A percentile compares a stretch with the other conserved stretches of the same genome.
Conservation (phyloP, 129 eudicot species). For the Silybum marianum region DNA sequence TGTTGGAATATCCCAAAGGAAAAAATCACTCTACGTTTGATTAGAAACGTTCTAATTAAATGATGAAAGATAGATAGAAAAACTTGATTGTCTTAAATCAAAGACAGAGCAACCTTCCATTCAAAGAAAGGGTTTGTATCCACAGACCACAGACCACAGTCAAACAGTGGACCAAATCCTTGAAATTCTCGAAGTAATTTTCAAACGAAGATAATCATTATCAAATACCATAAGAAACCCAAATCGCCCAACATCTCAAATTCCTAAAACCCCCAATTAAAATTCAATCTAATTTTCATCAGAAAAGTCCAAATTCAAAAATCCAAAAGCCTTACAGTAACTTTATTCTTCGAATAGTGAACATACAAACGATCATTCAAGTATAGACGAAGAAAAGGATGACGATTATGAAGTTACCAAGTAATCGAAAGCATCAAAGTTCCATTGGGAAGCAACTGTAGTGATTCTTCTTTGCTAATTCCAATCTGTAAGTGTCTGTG, state of each 20-base stretch:
- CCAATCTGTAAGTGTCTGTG: background rate
- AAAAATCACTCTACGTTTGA: background rate
- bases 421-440: conserved; percentile 20
- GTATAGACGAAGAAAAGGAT: conserved; percentile 1
- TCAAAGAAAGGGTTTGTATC: background rate
- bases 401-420: conserved; percentile 24
- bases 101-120: background rate
- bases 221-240: conserved; percentile 1
- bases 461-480: background rate
- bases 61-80: background rate
- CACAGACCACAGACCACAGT: background rate
- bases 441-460: background rate
- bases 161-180: conserved; percentile 8
- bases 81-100: background rate
- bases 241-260: background rate
- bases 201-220: background rate
- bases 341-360: background rate
- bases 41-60: background rate
- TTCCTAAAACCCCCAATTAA: background rate
- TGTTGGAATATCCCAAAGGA: conserved; percentile 3
- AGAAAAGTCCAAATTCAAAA: background rate
- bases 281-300: conserved; percentile 12
- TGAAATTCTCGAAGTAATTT: background rate
- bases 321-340: conserved; percentile 14
- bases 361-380: conserved; percentile 3